These are phyloP conservation scores for Apodospora peruviana DNA, from an alignment of 495 filamentous ascomycete genomes.

Conservation along the genomic window DNA sequence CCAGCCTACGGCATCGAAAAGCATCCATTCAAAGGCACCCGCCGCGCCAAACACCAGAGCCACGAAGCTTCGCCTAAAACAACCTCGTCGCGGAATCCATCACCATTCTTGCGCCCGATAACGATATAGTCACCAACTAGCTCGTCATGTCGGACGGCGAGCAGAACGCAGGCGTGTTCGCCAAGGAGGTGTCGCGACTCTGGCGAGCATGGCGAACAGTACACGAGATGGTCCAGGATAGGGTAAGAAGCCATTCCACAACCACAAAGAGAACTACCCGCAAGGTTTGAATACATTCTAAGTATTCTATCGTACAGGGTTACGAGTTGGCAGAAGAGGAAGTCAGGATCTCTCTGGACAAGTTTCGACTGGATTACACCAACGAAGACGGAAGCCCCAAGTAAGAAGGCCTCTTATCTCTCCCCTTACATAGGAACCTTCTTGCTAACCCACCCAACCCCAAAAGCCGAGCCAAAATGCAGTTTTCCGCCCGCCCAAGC, in stretches of 20 bases:
- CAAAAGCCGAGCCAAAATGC: conserved; percentile 71
- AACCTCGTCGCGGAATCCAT: not conserved
- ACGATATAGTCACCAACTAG: conserved; percentile 8
- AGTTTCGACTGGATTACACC: conserved; percentile 64
- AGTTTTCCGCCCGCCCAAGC: conserved; percentile 77
- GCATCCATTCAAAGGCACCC: too few species aligned
- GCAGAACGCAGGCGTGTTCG: conserved; percentile 36
- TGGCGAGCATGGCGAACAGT: conserved; percentile 87
- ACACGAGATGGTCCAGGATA: conserved; percentile 80
- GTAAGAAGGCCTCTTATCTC: conserved; percentile 38
- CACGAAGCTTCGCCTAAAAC: not conserved
- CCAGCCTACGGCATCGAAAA: too few species aligned
- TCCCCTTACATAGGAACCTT: conserved; percentile 6
- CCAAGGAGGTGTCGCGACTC: conserved; percentile 62
- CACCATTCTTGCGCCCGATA: not conserved
- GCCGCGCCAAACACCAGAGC: not conserved
- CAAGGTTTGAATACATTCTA: not conserved
- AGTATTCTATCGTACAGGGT: conserved; percentile 48
- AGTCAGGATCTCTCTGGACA: conserved; percentile 69
- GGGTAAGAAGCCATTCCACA: conserved; percentile 45
- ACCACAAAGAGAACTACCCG: not conserved
- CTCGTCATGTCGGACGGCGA: conserved; percentile 48
- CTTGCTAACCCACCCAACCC: conserved; percentile 1
- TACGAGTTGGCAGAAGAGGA: conserved; percentile 90
- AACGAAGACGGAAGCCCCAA: conserved; percentile 64